These are phyloP conservation scores for Teunomyces kruisii DNA, from an alignment of 805 yeast species.

Conservation along the genomic window DNA sequence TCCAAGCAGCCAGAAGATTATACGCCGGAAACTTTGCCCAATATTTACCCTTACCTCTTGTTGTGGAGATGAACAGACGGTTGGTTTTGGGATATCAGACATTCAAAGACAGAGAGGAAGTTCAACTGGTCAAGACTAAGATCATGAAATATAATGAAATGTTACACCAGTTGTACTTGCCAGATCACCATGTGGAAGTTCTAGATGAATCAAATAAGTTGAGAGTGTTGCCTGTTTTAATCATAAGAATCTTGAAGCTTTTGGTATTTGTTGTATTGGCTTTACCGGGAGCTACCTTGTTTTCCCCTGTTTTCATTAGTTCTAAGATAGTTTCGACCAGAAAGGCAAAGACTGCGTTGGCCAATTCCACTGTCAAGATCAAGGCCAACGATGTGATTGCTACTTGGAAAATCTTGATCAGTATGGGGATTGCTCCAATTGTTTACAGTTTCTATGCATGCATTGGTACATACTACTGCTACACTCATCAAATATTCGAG, in stretches of 20 bases:
- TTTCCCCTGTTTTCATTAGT: slow-evolving; percentile 82
- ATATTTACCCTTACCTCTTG: slow-evolving; percentile 73
- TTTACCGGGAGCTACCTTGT: slow-evolving; percentile 84
- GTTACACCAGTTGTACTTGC: slow-evolving; percentile 48
- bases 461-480: slow-evolving; percentile 46
- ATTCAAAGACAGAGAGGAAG: slow-evolving; percentile 66
- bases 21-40: slow-evolving; percentile 75
- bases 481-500: slow-evolving; percentile 15
- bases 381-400: slow-evolving; percentile 93
- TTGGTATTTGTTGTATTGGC: slow-evolving; percentile 59
- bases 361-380: slow-evolving; percentile 84
- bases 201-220: slow-evolving; percentile 51
- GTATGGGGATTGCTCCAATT: slow-evolving; percentile 86
- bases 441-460: slow-evolving; percentile 79
- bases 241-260: slow-evolving; percentile 59
- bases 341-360: slow-evolving; percentile 78
- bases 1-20: slow-evolving; percentile 88
- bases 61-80: slow-evolving; percentile 89
- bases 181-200: slow-evolving; percentile 60
- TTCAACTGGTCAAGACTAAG: slow-evolving; percentile 57
- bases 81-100: slow-evolving; percentile 78
- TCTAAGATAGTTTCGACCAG: slow-evolving; percentile 70
- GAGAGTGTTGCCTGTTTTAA: slow-evolving; percentile 50
- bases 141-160: slow-evolving; percentile 70
- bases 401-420: slow-evolving; percentile 92